Conservation (phyloP, 2,329 filamentous ascomycete genomes). For the Hypoxylon sp. region DNA sequence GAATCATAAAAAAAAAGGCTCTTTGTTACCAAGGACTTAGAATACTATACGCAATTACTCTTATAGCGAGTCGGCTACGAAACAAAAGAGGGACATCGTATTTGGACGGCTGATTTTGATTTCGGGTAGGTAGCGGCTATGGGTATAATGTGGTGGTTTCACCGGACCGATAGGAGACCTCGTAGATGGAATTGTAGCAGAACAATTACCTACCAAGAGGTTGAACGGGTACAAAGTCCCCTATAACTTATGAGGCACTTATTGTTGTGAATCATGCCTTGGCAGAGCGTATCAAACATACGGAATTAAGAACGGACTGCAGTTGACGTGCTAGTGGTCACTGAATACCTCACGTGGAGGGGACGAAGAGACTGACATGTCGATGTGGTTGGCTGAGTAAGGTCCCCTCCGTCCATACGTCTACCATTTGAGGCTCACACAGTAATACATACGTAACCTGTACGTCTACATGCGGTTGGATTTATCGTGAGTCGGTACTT, state of each 20-base stretch:
- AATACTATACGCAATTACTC: conserved; percentile 10
- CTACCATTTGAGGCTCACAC: conserved; percentile 32
- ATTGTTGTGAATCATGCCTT: conserved; percentile 34
- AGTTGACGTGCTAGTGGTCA: conserved; percentile 20
- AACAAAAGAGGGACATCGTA: background rate
- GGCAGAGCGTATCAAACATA: conserved; percentile 36
- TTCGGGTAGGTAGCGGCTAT: background rate
- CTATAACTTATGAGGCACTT: conserved; percentile 34
- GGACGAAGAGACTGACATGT: conserved; percentile 13
- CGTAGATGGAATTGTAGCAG: background rate
- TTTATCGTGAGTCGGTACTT: conserved; percentile 18
- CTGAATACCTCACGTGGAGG: conserved; percentile 41
- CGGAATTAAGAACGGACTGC: conserved; percentile 1
- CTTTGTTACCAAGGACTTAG: conserved; percentile 18
- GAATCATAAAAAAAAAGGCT: background rate
- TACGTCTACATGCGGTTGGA: conserved; percentile 17
- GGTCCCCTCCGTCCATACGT: conserved; percentile 13
- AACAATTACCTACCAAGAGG: background rate
- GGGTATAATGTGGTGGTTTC: background rate
- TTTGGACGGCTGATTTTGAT: conserved; percentile 1
- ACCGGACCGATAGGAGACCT: conserved; percentile 12
- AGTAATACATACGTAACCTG: conserved; percentile 38
- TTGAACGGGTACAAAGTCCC: background rate
- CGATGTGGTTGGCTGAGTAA: conserved; percentile 43
- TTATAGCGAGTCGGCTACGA: conserved; percentile 8